Conservation (phyloP, 2,329 filamentous ascomycete species). For the Aspergillus arachidicola region DNA sequence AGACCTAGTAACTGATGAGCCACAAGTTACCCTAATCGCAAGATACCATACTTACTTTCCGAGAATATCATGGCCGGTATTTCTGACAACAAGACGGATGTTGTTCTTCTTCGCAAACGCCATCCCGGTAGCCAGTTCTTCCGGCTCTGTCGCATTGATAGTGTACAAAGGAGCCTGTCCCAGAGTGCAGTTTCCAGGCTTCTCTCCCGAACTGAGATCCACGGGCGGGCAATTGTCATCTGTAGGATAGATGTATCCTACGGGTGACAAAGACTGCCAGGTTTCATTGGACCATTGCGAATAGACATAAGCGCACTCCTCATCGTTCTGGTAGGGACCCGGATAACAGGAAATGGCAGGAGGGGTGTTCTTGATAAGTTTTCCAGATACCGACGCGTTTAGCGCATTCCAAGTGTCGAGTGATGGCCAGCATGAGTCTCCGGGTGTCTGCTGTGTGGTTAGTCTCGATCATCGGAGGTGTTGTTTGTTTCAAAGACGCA, state of each 20-base stretch:
- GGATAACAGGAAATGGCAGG: conserved; percentile 39
- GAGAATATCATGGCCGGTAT: conserved; percentile 42
- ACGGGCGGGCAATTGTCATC: conserved; percentile 30
- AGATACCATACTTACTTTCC: conserved; percentile 10
- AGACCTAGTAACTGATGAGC: conserved; percentile 20
- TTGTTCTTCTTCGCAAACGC: conserved; percentile 53
- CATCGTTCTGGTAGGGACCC: conserved; percentile 26
- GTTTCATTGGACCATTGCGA: conserved; percentile 28
- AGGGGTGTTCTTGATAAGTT: conserved; percentile 35
- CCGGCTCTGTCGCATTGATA: conserved; percentile 30
- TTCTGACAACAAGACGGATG: conserved; percentile 52
- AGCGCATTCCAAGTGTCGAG: conserved; percentile 31
- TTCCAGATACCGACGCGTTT: conserved; percentile 36
- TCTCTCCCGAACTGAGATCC: conserved; percentile 23
- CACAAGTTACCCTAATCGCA: not conserved
- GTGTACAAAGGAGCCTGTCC: conserved; percentile 31
- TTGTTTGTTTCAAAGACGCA: not conserved
- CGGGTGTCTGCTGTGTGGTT: conserved; percentile 18
- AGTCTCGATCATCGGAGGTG: not conserved
- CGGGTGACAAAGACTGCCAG: conserved; percentile 30
- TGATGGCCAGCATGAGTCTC: conserved; percentile 37
- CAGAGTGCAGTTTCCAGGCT: conserved; percentile 26
- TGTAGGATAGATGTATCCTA: conserved; percentile 31
- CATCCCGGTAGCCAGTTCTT: conserved; percentile 28
- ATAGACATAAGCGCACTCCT: conserved; percentile 27